Evolutionary conservation across 306 rosid species (phyloP).

Genomic region (Citrullus amarus): DNA sequence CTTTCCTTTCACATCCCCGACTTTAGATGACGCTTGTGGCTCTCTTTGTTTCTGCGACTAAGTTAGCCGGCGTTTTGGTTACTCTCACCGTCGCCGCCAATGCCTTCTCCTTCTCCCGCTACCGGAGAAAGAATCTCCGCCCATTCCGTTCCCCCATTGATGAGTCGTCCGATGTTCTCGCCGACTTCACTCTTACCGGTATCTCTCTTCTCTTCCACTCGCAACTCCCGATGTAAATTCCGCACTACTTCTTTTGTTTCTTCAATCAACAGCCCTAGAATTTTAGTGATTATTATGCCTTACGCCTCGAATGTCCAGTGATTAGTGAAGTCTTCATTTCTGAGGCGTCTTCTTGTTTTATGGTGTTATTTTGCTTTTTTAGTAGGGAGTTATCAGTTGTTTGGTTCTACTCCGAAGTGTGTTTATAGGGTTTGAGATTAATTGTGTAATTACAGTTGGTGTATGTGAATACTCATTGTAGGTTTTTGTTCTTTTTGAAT

Average conservation of each 20-base stretch:
- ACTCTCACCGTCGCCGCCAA: constrained; percentile 65
- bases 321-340: neutral
- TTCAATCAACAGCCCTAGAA: neutral
- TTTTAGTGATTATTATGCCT: neutral
- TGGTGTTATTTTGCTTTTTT: neutral
- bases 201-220: neutral
- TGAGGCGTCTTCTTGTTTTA: neutral
- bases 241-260: neutral
- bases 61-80: constrained; percentile 57
- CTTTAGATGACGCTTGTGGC: constrained; percentile 37
- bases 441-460: neutral
- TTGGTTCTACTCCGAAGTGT: neutral
- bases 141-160: constrained; percentile 63
- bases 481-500: neutral
- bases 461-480: neutral
- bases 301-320: neutral
- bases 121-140: constrained; percentile 48
- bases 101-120: constrained; percentile 57
- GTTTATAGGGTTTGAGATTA: neutral
- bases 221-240: neutral
- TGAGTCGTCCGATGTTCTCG: constrained; percentile 56
- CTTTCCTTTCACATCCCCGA: neutral
- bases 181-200: constrained; percentile 51
- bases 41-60: constrained; percentile 56
- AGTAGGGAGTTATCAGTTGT: neutral